Base-by-base conservation (phyloP, 306 rosid genomes). In the Cicer judaicum region DNA sequence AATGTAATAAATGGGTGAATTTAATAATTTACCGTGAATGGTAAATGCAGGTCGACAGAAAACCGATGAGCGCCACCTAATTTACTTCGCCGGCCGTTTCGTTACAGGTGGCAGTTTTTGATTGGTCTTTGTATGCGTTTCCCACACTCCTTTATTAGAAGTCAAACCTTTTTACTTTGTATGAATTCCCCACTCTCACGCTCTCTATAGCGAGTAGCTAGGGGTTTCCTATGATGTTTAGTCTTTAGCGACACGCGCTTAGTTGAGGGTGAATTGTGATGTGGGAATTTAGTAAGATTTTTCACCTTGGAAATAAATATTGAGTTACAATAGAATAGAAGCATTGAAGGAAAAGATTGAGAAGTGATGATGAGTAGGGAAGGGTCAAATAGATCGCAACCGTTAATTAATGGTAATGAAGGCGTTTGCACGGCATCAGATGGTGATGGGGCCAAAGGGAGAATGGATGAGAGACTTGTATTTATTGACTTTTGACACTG, bases 21-120 rank as follows among this genome's bases (percentile, higher is more conserved):
- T 88, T 74, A 87, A 67, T 88, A 49, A 57, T 78, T 85, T 84
- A 85, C 91, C 69, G 82, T 14, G 54, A 62, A 69, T 56, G 87
- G 90, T 85, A 87, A 90, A 74, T 85, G 91, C 82, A 44, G 80
- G 40, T 75, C 46, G 66, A 84, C 73, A 75, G 80, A 78, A 85
- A 86, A 86, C 86, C 74, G 88, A 86, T 84, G 81, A 61, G 48
- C 76, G 72, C 72, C 81, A 76, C 71, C 34, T 29, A 29, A 29
- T 29, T 79, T 76, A 73, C 67, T 73, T 7, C 87, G 46, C 66
- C 5, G 73, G 47, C 83, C 42, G 86, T 86, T 87, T 53, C 48
- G 1, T 2, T 65, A 73, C 90, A 91, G 87, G 83, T 87, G 89
- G 49, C 63, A 0, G 0, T 24, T 24, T 70, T 43, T 54, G 2